A percentile compares a stretch with the other conserved stretches of the same genome.
Conservation (phyloP, 805 yeast genomes). For the Wickerhamiella nectarea region DNA sequence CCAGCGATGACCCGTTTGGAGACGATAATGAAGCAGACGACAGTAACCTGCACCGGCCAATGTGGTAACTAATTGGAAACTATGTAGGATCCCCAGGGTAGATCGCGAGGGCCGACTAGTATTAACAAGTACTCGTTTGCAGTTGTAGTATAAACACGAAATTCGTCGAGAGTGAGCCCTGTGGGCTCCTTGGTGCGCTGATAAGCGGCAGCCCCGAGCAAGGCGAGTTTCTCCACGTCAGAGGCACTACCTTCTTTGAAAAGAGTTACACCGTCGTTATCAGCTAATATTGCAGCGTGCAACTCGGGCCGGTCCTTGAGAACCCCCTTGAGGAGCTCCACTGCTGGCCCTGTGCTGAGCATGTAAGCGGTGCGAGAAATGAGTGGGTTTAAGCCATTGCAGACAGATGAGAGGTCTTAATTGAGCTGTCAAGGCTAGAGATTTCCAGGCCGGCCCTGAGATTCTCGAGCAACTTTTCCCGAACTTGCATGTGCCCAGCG, state of each 20-base stretch:
- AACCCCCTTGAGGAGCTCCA: conserved; percentile 1
- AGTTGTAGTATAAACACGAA: background rate
- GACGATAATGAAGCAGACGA: conserved; percentile 30
- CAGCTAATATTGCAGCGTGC: background rate
- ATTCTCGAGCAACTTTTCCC: too few relatives aligned
- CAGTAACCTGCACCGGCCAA: conserved; percentile 18
- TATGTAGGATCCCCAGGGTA: conserved; percentile 6
- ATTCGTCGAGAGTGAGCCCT: background rate
- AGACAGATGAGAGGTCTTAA: too few relatives aligned
- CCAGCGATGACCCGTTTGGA: conserved; percentile 41
- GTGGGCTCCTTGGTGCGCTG: background rate
- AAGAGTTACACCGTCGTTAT: background rate
- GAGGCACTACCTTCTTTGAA: background rate
- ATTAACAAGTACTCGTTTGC: background rate
- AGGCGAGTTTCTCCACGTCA: conserved; percentile 1
- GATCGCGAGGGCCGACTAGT: conserved; percentile 1
- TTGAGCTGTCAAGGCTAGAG: too few relatives aligned
- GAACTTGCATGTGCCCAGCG: too few relatives aligned
- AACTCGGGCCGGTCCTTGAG: background rate
- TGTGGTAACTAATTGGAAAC: conserved; percentile 17
- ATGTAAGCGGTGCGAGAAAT: background rate
- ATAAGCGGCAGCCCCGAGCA: conserved; percentile 3
- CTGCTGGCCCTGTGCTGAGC: conserved; percentile 8
- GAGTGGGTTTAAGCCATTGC: too few relatives aligned
- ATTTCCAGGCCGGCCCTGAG: too few relatives aligned